A percentile compares a stretch with the other conserved stretches of the same genome.
Conservation (phyloP, 192 early-diverging fungal species). For the Diversispora eburnea region DNA sequence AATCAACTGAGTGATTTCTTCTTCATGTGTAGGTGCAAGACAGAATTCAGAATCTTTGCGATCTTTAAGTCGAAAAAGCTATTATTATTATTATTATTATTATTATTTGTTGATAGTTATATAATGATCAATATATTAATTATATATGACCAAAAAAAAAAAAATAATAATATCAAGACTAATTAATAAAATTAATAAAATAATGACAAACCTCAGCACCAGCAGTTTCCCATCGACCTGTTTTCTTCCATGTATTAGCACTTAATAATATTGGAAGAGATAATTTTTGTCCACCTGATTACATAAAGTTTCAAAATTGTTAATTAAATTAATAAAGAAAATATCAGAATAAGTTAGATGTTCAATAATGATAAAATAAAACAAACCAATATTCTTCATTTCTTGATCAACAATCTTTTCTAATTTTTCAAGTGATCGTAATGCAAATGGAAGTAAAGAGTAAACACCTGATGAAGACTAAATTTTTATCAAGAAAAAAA, state of each 20-base stretch:
- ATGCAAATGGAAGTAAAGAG: conserved; percentile 76
- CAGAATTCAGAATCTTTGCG: conserved; percentile 65
- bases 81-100: neutral
- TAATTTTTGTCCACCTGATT: conserved; percentile 64
- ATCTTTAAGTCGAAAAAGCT: conserved; percentile 79
- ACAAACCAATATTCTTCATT: conserved; percentile 64
- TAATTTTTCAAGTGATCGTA: conserved; percentile 72
- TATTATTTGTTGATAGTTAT: neutral
- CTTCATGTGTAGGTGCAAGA: conserved; percentile 88
- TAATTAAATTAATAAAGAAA: too few relatives aligned
- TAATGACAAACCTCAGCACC: conserved; percentile 50
- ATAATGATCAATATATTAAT: neutral
- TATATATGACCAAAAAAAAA: neutral
- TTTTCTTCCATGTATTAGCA: conserved; percentile 71
- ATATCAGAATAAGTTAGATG: neutral
- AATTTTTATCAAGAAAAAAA: neutral
- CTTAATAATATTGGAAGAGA: conserved; percentile 65
- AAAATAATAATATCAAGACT: conserved; percentile 20
- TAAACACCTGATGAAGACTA: conserved; percentile 83
- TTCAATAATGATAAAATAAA: neutral
- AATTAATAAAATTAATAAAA: conserved; percentile 7
- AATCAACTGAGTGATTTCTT: conserved; percentile 81
- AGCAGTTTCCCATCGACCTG: conserved; percentile 73
- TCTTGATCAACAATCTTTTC: conserved; percentile 78
- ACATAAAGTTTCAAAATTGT: neutral